Conservation (phyloP, 495 filamentous ascomycete genomes). For the Aspergillus biplanus region DNA sequence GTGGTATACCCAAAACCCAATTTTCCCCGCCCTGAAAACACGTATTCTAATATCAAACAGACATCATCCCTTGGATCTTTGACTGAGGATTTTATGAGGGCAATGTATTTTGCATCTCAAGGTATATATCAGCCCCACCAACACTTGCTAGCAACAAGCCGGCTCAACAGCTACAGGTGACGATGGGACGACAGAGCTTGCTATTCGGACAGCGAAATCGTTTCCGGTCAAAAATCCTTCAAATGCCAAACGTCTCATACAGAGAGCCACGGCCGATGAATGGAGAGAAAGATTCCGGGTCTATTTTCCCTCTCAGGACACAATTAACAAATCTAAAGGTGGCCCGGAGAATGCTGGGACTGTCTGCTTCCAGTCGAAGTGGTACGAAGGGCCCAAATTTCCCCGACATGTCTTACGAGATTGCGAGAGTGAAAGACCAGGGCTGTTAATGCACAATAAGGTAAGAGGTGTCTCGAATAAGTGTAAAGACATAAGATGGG, state of each 20-base stretch:
- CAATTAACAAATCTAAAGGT: slow-evolving; percentile 65
- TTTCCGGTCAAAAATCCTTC: slow-evolving; percentile 21
- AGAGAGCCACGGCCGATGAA: slow-evolving; percentile 36
- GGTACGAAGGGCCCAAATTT: slow-evolving; percentile 68
- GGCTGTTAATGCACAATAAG: slow-evolving; percentile 89
- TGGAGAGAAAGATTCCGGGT: slow-evolving; percentile 64
- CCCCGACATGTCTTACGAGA: slow-evolving; percentile 74
- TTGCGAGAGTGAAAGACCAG: slow-evolving; percentile 65
- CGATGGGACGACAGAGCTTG: slow-evolving; percentile 59
- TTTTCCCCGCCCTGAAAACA: not conserved
- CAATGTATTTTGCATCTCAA: slow-evolving; percentile 75
- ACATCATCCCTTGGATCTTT: slow-evolving; percentile 80
- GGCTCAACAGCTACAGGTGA: slow-evolving; percentile 50
- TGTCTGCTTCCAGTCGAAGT: slow-evolving; percentile 72
- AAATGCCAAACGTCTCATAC: slow-evolving; percentile 22
- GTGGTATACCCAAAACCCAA: slow-evolving; percentile 43
- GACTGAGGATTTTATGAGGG: slow-evolving; percentile 66
- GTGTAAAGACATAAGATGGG: not conserved
- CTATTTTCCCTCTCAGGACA: slow-evolving; percentile 81
- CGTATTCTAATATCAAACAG: slow-evolving; percentile 39
- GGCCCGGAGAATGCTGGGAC: slow-evolving; percentile 70
- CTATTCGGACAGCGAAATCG: slow-evolving; percentile 44
- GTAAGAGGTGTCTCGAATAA: slow-evolving; percentile 28
- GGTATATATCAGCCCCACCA: slow-evolving; percentile 48
- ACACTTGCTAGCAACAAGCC: not conserved